phyloP scores from a whole-genome alignment of 2,329 filamentous ascomycete genomes.

The Fusarium sp. region DNA sequence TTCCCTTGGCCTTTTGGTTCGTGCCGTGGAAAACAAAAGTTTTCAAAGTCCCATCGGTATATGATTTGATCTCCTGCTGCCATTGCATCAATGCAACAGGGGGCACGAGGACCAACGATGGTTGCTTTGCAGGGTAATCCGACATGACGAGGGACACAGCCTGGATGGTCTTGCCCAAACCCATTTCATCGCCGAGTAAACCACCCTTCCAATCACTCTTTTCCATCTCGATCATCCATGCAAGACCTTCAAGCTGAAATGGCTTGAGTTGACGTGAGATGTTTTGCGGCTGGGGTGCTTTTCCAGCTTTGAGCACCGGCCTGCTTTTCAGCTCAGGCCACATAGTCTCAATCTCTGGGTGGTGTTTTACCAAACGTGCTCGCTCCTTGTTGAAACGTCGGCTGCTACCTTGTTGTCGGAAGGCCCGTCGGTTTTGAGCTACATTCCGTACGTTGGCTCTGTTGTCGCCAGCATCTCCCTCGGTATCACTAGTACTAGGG shows the following conservation, averaged over 20 bases:
- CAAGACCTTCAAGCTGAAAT: slow-evolving; percentile 93
- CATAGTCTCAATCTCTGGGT: slow-evolving; percentile 87
- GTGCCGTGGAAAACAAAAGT: slow-evolving; percentile 93
- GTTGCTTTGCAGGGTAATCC: slow-evolving; percentile 87
- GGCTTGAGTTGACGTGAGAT: slow-evolving; percentile 90
- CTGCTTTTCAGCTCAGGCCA: slow-evolving; percentile 83
- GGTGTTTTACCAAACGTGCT: slow-evolving; percentile 78
- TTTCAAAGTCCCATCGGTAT: slow-evolving; percentile 91
- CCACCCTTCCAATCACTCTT: slow-evolving; percentile 88
- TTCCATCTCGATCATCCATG: slow-evolving; percentile 96
- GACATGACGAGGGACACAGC: slow-evolving; percentile 99
- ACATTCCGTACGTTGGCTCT: slow-evolving; percentile 35
- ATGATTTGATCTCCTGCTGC: slow-evolving; percentile 83
- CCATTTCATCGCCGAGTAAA: slow-evolving; percentile 97
- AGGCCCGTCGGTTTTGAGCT: slow-evolving; percentile 55
- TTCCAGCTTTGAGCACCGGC: slow-evolving; percentile 73
- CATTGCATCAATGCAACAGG: slow-evolving; percentile 97
- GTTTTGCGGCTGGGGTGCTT: slow-evolving; percentile 68
- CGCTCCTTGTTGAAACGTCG: slow-evolving; percentile 65
- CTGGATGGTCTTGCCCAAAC: slow-evolving; percentile 98
- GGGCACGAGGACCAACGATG: slow-evolving; percentile 90
- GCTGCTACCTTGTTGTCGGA: slow-evolving; percentile 47
- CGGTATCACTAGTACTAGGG: slow-evolving; percentile 44
- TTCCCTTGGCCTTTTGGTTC: slow-evolving; percentile 84
- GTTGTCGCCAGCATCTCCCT: slow-evolving; percentile 16